Evolutionary conservation across 352 stramenopile species (phyloP).

Genomic region (Chloridella minuta): DNA sequence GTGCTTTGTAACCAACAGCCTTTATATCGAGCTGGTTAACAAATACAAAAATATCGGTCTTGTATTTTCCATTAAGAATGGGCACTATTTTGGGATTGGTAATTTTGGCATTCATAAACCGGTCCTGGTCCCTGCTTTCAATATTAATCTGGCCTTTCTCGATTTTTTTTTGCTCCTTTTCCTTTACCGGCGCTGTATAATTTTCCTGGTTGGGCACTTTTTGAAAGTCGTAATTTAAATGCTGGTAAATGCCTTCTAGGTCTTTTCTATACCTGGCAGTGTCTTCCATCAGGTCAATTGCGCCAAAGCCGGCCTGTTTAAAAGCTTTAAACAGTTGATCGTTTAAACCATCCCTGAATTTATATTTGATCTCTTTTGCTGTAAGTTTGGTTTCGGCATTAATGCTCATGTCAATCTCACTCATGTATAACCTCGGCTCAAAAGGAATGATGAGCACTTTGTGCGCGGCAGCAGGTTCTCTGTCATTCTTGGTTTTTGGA

Average conservation of each 20-base stretch:
- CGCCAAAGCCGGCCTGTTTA: neutral
- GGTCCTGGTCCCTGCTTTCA: neutral
- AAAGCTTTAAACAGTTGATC: neutral
- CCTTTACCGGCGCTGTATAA: neutral
- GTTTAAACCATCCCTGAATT: neutral
- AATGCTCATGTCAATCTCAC: neutral
- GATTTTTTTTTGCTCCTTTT: neutral
- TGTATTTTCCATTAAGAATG: neutral
- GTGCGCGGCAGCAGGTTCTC: neutral
- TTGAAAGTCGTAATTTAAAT: neutral
- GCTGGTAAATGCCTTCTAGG: neutral
- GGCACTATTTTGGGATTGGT: neutral
- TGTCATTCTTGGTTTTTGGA: neutral
- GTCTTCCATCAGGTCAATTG: neutral
- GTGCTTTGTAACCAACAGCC: neutral
- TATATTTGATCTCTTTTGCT: neutral
- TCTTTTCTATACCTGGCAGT: neutral
- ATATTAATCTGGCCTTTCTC: neutral
- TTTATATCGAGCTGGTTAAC: neutral
- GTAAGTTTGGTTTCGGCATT: neutral
- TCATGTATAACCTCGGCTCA: neutral
- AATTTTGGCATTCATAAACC: neutral
- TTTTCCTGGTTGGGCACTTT: neutral
- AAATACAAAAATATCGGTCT: neutral
- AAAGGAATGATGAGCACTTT: neutral